phyloP scores from a whole-genome alignment of 2,329 filamentous ascomycete genomes.

The Aplosporella prunicola region DNA sequence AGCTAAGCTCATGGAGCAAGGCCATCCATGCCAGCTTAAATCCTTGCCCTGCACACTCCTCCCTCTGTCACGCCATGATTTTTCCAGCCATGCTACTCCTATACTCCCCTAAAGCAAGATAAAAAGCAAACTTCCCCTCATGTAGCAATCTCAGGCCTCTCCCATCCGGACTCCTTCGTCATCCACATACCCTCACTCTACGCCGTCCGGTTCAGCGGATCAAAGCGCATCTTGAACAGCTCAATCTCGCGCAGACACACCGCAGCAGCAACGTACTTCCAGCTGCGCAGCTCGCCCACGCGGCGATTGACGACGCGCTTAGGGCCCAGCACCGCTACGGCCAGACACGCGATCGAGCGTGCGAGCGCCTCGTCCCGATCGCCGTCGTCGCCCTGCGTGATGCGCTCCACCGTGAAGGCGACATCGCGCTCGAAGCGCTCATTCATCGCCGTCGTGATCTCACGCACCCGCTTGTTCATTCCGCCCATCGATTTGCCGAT shows the following conservation, averaged over 20 bases:
- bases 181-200: too few relatives aligned
- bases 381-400: slow-evolving; percentile 29
- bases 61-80: too few relatives aligned
- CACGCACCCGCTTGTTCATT: slow-evolving; percentile 21
- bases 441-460: slow-evolving; percentile 26
- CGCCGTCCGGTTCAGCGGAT: slow-evolving; percentile 7
- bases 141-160: too few relatives aligned
- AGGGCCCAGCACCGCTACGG: slow-evolving; percentile 30
- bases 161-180: too few relatives aligned
- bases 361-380: slow-evolving; percentile 36
- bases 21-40: too few relatives aligned
- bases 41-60: too few relatives aligned
- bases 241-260: slow-evolving; percentile 43
- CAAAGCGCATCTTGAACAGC: slow-evolving; percentile 15
- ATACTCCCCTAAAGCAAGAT: too few relatives aligned
- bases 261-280: slow-evolving; percentile 44
- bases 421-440: slow-evolving; percentile 35
- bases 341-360: slow-evolving; percentile 42
- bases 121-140: too few relatives aligned
- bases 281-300: slow-evolving; percentile 37
- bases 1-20: too few relatives aligned
- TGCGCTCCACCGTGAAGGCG: slow-evolving; percentile 33
- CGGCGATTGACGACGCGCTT: slow-evolving; percentile 20
- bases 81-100: too few relatives aligned
- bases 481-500: slow-evolving; percentile 40